Evolutionary conservation across 192 early-diverging fungal species (phyloP).

Genomic region (Kappamyces sp.): DNA sequence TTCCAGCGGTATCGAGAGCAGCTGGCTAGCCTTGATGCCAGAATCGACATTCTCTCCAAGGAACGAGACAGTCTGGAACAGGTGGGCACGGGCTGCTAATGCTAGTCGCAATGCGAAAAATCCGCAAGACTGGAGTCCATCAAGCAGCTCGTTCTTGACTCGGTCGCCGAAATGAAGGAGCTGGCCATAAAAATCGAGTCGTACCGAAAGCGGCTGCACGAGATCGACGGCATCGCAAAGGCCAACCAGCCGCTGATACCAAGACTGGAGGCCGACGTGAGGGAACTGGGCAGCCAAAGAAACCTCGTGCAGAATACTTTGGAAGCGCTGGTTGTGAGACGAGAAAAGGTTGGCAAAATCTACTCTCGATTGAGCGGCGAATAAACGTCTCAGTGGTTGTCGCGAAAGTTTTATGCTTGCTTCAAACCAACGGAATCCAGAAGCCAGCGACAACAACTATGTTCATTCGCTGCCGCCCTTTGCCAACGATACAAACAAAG

Average conservation of each 20-base stretch:
- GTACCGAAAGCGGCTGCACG: not conserved
- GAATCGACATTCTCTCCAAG: not conserved
- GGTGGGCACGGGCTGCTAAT: not conserved
- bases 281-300: not conserved
- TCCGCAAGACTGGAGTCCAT: not conserved
- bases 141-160: not conserved
- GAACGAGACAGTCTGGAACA: conserved; percentile 1
- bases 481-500: conserved; percentile 51
- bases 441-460: conserved; percentile 39
- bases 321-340: not conserved
- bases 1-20: conserved; percentile 7
- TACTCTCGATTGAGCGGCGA: conserved; percentile 17
- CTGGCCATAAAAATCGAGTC: not conserved
- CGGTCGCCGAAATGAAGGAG: conserved; percentile 6
- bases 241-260: not conserved
- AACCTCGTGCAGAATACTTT: not conserved
- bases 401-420: not conserved
- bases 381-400: no score
- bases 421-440: not conserved
- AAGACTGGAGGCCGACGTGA: not conserved
- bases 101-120: not conserved
- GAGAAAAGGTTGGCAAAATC: conserved; percentile 8
- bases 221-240: not conserved
- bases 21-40: not conserved
- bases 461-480: conserved; percentile 50